Evolutionary conservation across 345 rosid genomes (phyloP), one percentile per base, ranked within the genome.

Genomic region (Clarkia xantiana): DNA sequence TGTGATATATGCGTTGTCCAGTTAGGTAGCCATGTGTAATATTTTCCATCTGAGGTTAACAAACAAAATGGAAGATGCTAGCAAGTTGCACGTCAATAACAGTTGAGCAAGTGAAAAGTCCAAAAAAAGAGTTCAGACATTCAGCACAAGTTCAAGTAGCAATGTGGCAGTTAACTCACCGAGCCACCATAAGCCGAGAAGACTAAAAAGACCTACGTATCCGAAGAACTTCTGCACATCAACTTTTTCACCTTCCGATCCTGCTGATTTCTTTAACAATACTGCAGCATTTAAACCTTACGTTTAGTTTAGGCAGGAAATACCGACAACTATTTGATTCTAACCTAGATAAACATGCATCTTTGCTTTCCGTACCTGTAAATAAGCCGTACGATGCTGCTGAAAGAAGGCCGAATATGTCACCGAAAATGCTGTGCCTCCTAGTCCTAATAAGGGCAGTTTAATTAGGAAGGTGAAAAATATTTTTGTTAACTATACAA

Each of bases 111-210:
- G n/a, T n/a, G n/a, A n/a, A n/a, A n/a, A n/a, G n/a, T n/a, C n/a
- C n/a, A n/a, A n/a, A n/a, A n/a, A n/a, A n/a, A n/a, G n/a, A n/a
- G n/a, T n/a, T n/a, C n/a, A n/a, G n/a, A n/a, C n/a, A n/a, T n/a
- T n/a, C n/a, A n/a, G n/a, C n/a, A n/a, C n/a, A n/a, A n/a, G n/a
- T n/a, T n/a, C n/a, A n/a, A n/a, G 11, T 14, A 44, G 18, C 3
- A 45, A 7, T 16, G 18, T 2, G 22, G 48, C 19, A 45, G 13
- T 45, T 16, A 45, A 47, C 74, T 64, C 59, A 81, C 88, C 62
- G 11, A 81, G 75, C 89, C 89, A 81, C 82, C 89, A 81, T 45
- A 78, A 65, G 62, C 82, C 80, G 20, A 81, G 56, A 58, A 78
- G 57, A 18, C 73, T 48, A 54, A 81, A 76, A 15, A 81, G 75